Evolutionary conservation across 2,329 filamentous ascomycete genomes (phyloP).

Genomic region (Neofusicoccum ribis): DNA sequence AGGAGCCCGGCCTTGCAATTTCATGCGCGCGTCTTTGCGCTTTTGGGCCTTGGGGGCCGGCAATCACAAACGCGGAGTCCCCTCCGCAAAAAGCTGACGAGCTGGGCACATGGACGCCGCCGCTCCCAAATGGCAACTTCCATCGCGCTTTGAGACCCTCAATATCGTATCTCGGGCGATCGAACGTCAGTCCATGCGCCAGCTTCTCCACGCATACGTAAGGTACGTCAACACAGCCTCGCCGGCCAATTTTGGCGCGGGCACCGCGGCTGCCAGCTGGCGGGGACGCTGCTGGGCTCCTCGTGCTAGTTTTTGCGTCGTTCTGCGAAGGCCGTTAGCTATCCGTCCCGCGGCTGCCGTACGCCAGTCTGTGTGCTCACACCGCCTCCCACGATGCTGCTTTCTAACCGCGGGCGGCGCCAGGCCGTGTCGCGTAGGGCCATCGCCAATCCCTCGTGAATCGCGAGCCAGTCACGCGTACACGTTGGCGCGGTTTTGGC

Average conservation of each 20-base stretch:
- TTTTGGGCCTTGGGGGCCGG: neutral
- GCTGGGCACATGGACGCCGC: neutral
- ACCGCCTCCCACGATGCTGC: constrained; percentile 1
- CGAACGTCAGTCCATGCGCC: neutral
- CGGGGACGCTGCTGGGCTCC: neutral
- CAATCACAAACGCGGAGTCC: neutral
- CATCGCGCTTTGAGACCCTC: neutral
- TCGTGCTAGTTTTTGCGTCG: neutral
- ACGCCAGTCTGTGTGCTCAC: constrained; percentile 1
- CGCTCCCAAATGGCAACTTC: neutral
- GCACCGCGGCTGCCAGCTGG: neutral
- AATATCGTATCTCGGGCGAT: neutral
- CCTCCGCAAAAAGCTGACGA: neutral
- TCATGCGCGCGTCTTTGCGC: neutral
- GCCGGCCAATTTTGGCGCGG: neutral
- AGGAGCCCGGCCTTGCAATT: neutral
- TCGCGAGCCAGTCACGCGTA: constrained; percentile 5
- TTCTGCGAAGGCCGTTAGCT: neutral
- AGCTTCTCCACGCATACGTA: neutral
- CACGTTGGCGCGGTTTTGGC: neutral
- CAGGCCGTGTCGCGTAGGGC: neutral
- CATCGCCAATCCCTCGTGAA: neutral
- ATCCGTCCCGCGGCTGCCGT: neutral
- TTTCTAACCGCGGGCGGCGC: neutral
- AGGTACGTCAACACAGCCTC: neutral